A percentile compares a stretch with the other conserved stretches of the same genome.
Evolutionary conservation across 495 filamentous ascomycete genomes (phyloP).

Genomic region (Parathielavia appendiculata): DNA sequence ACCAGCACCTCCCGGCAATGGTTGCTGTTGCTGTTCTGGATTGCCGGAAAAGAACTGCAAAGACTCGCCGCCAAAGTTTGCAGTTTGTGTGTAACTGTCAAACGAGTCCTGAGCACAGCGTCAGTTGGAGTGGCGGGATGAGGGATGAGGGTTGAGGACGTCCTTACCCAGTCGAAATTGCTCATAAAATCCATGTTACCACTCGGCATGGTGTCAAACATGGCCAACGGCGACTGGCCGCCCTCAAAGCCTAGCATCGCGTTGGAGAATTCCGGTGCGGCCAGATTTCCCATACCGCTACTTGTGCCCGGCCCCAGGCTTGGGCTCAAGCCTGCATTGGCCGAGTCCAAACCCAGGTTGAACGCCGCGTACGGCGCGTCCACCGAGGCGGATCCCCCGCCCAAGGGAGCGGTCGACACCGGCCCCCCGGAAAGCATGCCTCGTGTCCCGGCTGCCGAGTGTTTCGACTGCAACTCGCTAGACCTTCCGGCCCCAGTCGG

Average conservation of each 20-base stretch:
- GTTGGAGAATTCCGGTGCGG: conserved; percentile 47
- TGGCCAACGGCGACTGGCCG: conserved; percentile 51
- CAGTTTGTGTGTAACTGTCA: conserved; percentile 47
- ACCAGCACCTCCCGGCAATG: conserved; percentile 5
- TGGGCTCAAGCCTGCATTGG: neutral
- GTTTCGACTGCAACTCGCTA: conserved; percentile 47
- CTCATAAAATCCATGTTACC: conserved; percentile 40
- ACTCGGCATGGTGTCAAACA: conserved; percentile 46
- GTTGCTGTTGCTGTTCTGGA: conserved; percentile 34
- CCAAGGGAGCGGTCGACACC: conserved; percentile 48
- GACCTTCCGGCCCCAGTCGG: conserved; percentile 29
- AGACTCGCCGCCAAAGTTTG: conserved; percentile 43
- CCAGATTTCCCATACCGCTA: conserved; percentile 26
- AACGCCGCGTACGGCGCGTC: conserved; percentile 34
- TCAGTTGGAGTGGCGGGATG: conserved; percentile 5
- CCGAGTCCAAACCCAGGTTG: conserved; percentile 30
- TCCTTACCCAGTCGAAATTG: conserved; percentile 72
- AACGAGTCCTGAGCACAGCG: conserved; percentile 39
- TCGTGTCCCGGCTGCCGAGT: conserved; percentile 75
- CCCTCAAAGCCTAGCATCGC: conserved; percentile 51
- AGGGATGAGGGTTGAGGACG: neutral
- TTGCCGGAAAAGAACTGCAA: conserved; percentile 46
- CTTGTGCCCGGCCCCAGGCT: neutral
- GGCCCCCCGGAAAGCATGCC: conserved; percentile 71
- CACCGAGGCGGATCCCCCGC: conserved; percentile 36